Conservation (phyloP, 139 green algal genomes). For the Tetradesmus obliquus region DNA sequence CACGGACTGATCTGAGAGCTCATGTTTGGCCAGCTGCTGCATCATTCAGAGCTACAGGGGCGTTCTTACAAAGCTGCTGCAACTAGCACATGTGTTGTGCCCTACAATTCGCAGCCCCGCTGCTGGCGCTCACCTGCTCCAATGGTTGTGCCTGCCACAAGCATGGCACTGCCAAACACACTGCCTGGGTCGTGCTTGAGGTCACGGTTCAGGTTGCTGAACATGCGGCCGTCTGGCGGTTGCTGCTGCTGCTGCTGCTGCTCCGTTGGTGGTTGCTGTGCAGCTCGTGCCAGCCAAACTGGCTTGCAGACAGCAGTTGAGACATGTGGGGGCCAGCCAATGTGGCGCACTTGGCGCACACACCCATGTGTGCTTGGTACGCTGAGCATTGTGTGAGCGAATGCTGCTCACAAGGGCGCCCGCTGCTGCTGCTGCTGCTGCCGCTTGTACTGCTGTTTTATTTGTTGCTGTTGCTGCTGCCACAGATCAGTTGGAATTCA, state of each 20-base stretch:
- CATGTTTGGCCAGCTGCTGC: background rate
- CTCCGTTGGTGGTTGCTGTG: background rate
- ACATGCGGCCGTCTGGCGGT: background rate
- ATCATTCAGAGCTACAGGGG: background rate
- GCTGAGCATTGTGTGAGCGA: background rate
- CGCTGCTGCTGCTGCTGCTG: too few relatives aligned
- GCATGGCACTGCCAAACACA: conserved; percentile 49
- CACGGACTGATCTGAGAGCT: background rate
- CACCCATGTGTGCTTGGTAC: background rate
- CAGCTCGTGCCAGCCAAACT: background rate
- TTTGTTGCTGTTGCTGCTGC: background rate
- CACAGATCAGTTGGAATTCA: too few relatives aligned
- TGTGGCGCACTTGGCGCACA: background rate
- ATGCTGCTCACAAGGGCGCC: too few relatives aligned
- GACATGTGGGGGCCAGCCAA: background rate
- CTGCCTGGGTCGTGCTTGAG: conserved; percentile 56
- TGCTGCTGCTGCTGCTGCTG: conserved; percentile 20
- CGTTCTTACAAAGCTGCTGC: background rate
- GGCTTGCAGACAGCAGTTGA: background rate
- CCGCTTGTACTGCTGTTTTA: background rate
- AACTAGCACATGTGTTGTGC: background rate
- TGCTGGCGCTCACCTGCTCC: conserved; percentile 60
- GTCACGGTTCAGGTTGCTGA: conserved; percentile 4
- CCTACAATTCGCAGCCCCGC: background rate
- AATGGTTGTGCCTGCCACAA: conserved; percentile 74